Conservation (phyloP, 192 early-diverging fungal genomes). For the Radiomyces spectabilis region DNA sequence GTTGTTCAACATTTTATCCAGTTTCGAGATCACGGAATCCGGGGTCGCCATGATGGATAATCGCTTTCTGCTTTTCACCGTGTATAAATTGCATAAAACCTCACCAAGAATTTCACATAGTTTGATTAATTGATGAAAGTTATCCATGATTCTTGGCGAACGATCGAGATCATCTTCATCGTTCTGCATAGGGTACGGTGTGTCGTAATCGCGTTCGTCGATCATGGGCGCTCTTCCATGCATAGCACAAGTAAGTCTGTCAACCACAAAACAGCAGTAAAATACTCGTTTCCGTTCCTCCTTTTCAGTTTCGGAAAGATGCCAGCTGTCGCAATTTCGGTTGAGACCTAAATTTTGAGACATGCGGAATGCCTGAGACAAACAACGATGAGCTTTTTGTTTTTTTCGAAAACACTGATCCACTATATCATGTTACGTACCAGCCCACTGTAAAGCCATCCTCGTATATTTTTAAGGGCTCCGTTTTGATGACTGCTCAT, state of each 20-base stretch:
- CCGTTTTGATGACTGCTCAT: constrained; percentile 32
- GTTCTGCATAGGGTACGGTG: constrained; percentile 16
- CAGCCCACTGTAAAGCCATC: constrained; percentile 30
- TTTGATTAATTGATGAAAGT: constrained; percentile 16
- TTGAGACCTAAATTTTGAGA: constrained; percentile 74
- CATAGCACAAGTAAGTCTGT: constrained; percentile 57
- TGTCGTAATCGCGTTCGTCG: constrained; percentile 38
- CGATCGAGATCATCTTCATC: constrained; percentile 5
- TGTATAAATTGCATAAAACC: constrained; percentile 40
- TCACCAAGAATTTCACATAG: constrained; percentile 37
- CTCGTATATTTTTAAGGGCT: constrained; percentile 20
- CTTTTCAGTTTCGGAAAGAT: constrained; percentile 39
- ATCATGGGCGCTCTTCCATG: constrained; percentile 51
- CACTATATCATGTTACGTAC: constrained; percentile 9
- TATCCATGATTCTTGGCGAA: constrained; percentile 21
- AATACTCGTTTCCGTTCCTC: constrained; percentile 65
- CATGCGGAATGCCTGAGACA: constrained; percentile 51
- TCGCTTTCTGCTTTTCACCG: constrained; percentile 24
- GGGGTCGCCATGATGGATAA: constrained; percentile 4
- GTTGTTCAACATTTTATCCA: constrained; percentile 16
- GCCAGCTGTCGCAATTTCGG: constrained; percentile 53
- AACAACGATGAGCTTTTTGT: neutral
- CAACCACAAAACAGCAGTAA: constrained; percentile 68
- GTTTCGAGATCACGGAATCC: constrained; percentile 14
- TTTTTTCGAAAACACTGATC: neutral